Base-by-base conservation (phyloP, 306 rosid genomes). In the Pterocarpus macrocarpus region DNA sequence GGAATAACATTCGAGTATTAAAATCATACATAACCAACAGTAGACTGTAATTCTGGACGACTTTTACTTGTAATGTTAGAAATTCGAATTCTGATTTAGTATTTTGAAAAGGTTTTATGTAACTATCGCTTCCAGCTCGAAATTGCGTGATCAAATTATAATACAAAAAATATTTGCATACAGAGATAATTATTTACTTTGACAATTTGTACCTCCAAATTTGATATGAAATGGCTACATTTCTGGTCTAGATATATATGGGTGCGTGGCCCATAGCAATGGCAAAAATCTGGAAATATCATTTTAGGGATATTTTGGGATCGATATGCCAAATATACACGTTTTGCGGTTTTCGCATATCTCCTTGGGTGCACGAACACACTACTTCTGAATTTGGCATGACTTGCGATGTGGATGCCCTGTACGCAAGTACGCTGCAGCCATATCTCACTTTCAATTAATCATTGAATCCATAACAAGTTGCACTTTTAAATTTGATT, bases 351-450 rank as follows among this genome's bases (percentile, higher is more conserved):
- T 14, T 16, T 64, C 17, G 12, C 9, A 64, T 35, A 36, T 52
- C 47, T 16, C 3, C 13, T 12, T 53, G 33, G 43, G 73, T 34
- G 28, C 41, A 53, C 56, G n/a, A 67, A 78, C 58, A 56, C 53
- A 49, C 15, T 17, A 34, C 47, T 43, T 78, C n/a, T 56, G 43
- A 78, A 41, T 67, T 57, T 65, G 74, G 43, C 81, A 36, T 47
- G 15, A 64, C 52, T 34, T 76, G 13, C 10, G 64, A 32, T 22
- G 28, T 4, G 14, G 59, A 47, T 76, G 50, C 45, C 49, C 50
- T 34, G 7, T 35, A 28, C 11, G 41, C 39, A 77, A 38, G 73
- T 64, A 52, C 64, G 2, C 39, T 64, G 28, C 62, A 12, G 5
- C 72, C 64, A 64, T 50, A 45, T 75, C 58, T 30, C 32, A 30